A percentile compares a stretch with the other conserved stretches of the same genome.
Evolutionary conservation across 805 yeast species (phyloP).

Genomic region (Saccharomycopsis fibuligera): DNA sequence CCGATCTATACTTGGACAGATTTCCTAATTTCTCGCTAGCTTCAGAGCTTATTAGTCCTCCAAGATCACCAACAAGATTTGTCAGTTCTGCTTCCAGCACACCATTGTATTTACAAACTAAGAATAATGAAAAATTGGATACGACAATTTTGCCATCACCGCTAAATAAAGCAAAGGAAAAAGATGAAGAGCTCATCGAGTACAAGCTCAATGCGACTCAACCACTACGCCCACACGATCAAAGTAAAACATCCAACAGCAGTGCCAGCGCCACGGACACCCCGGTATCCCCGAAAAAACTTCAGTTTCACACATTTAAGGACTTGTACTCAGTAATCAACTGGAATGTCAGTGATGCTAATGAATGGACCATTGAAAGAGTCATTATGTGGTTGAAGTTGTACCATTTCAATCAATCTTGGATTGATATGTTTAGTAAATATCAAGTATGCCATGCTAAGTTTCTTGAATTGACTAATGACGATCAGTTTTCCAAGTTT

Average conservation of each 20-base stretch:
- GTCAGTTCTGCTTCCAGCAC: constrained; percentile 1
- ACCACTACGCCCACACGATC: no score
- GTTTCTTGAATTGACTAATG: constrained; percentile 62
- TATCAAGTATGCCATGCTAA: constrained; percentile 54
- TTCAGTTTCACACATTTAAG: constrained; percentile 7
- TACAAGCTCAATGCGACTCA: no score
- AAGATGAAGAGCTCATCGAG: background rate
- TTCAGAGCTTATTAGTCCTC: constrained; percentile 17
- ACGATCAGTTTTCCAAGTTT: constrained; percentile 46
- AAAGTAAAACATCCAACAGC: background rate
- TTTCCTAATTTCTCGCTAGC: constrained; percentile 19
- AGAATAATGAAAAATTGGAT: background rate
- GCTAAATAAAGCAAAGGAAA: background rate
- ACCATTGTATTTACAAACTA: background rate
- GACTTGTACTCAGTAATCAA: constrained; percentile 22
- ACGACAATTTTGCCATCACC: background rate
- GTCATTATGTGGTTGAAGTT: constrained; percentile 61
- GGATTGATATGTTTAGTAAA: constrained; percentile 61
- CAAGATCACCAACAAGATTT: constrained; percentile 16
- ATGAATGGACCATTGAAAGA: constrained; percentile 66
- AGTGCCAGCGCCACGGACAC: background rate
- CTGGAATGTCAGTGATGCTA: constrained; percentile 49
- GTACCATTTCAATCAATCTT: constrained; percentile 64
- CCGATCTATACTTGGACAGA: constrained; percentile 19
- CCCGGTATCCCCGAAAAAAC: constrained; percentile 8